Conservation (phyloP, 169 alveolate genomes). For the Pseudocohnilembus persalinus region DNA sequence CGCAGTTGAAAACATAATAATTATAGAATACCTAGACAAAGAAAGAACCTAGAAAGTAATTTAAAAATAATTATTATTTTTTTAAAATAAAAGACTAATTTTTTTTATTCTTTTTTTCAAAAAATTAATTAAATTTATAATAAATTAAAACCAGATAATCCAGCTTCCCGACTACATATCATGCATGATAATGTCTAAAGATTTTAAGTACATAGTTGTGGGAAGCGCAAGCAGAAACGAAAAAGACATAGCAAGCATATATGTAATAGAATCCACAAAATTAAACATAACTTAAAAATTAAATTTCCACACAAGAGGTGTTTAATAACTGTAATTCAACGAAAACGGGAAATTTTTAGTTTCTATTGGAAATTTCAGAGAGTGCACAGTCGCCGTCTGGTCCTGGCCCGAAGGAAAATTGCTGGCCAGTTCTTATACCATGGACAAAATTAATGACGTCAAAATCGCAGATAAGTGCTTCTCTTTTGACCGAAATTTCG, state of each 20-base stretch:
- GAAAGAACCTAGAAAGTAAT: constrained; percentile 56
- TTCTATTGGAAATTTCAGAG: constrained; percentile 72
- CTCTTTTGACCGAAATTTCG: constrained; percentile 30
- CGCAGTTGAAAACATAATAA: constrained; percentile 60
- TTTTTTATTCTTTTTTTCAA: too few relatives aligned
- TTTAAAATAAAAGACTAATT: too few relatives aligned
- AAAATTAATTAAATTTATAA: too few relatives aligned
- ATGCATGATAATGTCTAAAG: constrained; percentile 20
- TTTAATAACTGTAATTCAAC: constrained; percentile 62
- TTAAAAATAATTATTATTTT: too few relatives aligned
- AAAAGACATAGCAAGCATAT: constrained; percentile 7
- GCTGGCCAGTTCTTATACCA: constrained; percentile 47
- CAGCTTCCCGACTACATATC: constrained; percentile 36
- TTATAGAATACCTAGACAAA: constrained; percentile 61
- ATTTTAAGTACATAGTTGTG: constrained; percentile 16
- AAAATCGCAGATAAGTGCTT: constrained; percentile 37
- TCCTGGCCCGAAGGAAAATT: constrained; percentile 56
- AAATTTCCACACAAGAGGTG: constrained; percentile 80
- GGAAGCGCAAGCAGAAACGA: constrained; percentile 6
- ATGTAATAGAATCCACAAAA: constrained; percentile 16
- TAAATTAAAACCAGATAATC: not conserved
- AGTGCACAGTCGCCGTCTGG: constrained; percentile 78
- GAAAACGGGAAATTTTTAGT: constrained; percentile 64
- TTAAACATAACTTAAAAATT: constrained; percentile 51
- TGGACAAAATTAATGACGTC: constrained; percentile 46